A percentile compares a stretch with the other conserved stretches of the same genome.
Conservation (phyloP, 1,284 basidiomycete genomes). For the Ustilago trichophora region DNA sequence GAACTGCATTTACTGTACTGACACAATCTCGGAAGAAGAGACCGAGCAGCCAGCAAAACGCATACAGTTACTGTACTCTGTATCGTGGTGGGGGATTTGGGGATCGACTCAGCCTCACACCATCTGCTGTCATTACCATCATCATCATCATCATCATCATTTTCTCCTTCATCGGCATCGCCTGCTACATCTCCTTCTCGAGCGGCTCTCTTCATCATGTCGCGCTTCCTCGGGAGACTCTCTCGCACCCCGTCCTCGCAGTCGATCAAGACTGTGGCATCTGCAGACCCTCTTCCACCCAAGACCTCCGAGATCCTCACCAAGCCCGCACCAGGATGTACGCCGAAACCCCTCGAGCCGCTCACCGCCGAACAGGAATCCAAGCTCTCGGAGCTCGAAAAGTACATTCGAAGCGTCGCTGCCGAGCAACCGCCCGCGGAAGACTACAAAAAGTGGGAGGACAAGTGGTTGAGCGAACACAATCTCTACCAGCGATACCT, state of each 20-base stretch:
- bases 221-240: conserved; percentile 35
- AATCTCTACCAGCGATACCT: conserved; percentile 55
- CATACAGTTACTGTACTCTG: no score
- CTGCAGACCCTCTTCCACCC: conserved; percentile 25
- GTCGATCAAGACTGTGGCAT: conserved; percentile 18
- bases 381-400: conserved; percentile 34
- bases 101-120: neutral
- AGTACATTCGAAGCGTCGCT: conserved; percentile 14
- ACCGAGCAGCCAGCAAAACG: neutral
- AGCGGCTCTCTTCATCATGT: conserved; percentile 11
- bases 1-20: no score
- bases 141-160: neutral
- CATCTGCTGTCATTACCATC: no score
- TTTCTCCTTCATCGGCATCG: neutral
- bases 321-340: conserved; percentile 27
- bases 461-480: conserved; percentile 48
- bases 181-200: neutral
- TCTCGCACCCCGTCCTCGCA: conserved; percentile 34
- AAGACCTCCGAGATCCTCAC: conserved; percentile 34
- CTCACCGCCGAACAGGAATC: conserved; percentile 27
- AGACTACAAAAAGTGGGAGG: conserved; percentile 54
- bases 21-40: neutral
- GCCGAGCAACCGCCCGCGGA: conserved; percentile 11
- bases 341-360: conserved; percentile 9
- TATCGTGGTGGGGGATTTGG: conserved; percentile 1